Base-by-base conservation (phyloP, 1,139 yeast species). In the Debaryomyces psychrophilus region DNA sequence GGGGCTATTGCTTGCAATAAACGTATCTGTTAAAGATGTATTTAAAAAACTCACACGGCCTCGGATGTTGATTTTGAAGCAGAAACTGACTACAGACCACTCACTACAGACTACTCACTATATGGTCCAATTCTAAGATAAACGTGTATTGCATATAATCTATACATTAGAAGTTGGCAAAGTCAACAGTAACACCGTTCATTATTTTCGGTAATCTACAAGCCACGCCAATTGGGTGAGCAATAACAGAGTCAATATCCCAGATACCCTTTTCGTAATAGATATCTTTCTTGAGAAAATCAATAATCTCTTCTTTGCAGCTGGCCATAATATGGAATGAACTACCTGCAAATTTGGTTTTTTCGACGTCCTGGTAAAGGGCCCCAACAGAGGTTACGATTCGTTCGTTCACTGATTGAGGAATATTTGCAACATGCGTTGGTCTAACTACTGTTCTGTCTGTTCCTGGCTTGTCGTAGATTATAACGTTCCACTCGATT, bases 271-370 rank as follows among this genome's bases (percentile, higher is more conserved):
- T 71, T 53, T 70, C 72, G 53, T 81, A 79, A 65, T 83, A 88
- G 31, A 82, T 64, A 61, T 88, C 96, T 47, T 69, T 60, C 58
- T 83, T 78, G 60, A 88, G 75, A 49, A 85, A 68, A 36, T 83
- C 87, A 43, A 83, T 55, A 14, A 85, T 82, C 49, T 84, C 87
- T 50, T 84, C 84, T 55, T 75, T 81, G 43, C 81, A 69, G 43
- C 81, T 81, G 28, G 92, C 95, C 44, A 73, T 69, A 43, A 87
- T 58, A 50, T 83, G 85, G 60, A 82, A 74, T 17, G 83, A 71
- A 43, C 92, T 83, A 2, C 96, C 96, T 6, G 85, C 87, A 64
- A 87, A 83, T 51, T 79, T 70, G 37, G 86, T 76, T 60, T 66
- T 71, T 38, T 68, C 64, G 28, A 64, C 75, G 51, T 77, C 82